Conservation (phyloP, 1,284 basidiomycete genomes). For the Moesziomyces globuligerus region DNA sequence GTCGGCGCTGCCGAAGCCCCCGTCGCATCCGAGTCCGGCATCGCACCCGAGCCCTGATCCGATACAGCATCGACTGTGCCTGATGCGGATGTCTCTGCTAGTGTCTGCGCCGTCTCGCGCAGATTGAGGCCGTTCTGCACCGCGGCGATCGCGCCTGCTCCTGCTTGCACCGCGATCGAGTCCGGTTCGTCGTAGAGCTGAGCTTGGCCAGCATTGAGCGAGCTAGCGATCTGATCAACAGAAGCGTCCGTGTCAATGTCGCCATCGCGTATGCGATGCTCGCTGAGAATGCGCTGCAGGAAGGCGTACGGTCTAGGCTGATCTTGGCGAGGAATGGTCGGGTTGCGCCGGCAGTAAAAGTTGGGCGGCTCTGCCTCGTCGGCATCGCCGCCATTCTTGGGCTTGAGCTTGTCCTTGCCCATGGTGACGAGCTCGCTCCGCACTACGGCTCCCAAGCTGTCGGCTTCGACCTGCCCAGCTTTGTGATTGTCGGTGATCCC, state of each 20-base stretch:
- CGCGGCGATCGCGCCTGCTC: slow-evolving; percentile 23
- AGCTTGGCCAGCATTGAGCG: background rate
- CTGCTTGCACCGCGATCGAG: slow-evolving; percentile 20
- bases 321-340: slow-evolving; percentile 35
- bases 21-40: background rate
- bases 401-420: slow-evolving; percentile 31
- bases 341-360: slow-evolving; percentile 46
- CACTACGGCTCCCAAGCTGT: too few relatives aligned
- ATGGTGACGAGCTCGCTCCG: background rate
- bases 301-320: slow-evolving; percentile 43
- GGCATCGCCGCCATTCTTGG: slow-evolving; percentile 1
- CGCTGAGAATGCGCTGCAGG: slow-evolving; percentile 42
- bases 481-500: background rate
- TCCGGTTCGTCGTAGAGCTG: slow-evolving; percentile 4
- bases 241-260: slow-evolving; percentile 5
- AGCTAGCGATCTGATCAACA: slow-evolving; percentile 1
- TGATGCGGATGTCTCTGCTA: slow-evolving; percentile 16
- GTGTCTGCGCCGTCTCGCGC: slow-evolving; percentile 20
- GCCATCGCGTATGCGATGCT: slow-evolving; percentile 26
- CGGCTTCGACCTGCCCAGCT: too few relatives aligned
- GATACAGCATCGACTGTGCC: background rate
- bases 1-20: background rate
- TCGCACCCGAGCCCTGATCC: background rate
- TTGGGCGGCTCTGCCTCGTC: slow-evolving; percentile 29
- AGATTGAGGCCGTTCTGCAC: slow-evolving; percentile 40